phyloP scores from a whole-genome alignment of 164 flowering plant genomes.

The Tetrastigma voinierianum region DNA sequence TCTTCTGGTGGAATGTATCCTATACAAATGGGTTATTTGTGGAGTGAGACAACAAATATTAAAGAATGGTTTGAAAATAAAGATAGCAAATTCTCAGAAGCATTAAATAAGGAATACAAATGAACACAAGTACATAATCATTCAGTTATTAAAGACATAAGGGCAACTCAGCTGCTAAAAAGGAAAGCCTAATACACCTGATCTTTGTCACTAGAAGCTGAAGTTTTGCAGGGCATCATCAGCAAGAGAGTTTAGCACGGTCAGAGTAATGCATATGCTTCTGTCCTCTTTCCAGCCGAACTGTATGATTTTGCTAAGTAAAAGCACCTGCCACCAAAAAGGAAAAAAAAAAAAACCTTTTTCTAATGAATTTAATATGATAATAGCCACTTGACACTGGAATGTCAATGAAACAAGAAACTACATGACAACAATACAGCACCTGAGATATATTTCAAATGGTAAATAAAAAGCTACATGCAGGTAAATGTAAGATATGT shows the following conservation, averaged over 20 bases:
- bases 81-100: background rate
- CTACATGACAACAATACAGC: background rate
- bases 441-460: background rate
- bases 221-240: slow-evolving; percentile 56
- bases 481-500: no score
- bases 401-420: background rate
- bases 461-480: background rate
- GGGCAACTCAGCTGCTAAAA: background rate
- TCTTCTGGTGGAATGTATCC: background rate
- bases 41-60: background rate
- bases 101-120: background rate
- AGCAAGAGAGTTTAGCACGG: slow-evolving; percentile 73
- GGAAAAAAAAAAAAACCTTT: slow-evolving; percentile 2
- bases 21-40: background rate
- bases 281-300: slow-evolving; percentile 83
- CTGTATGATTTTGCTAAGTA: slow-evolving; percentile 95
- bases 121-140: background rate
- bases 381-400: background rate
- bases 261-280: slow-evolving; percentile 83
- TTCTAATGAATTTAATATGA: background rate
- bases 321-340: slow-evolving; percentile 70
- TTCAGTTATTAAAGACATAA: background rate
- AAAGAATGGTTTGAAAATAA: no score
- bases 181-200: slow-evolving; percentile 39
- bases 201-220: slow-evolving; percentile 31